Conservation (phyloP, 805 yeast genomes). For the Candida xyloterini region DNA sequence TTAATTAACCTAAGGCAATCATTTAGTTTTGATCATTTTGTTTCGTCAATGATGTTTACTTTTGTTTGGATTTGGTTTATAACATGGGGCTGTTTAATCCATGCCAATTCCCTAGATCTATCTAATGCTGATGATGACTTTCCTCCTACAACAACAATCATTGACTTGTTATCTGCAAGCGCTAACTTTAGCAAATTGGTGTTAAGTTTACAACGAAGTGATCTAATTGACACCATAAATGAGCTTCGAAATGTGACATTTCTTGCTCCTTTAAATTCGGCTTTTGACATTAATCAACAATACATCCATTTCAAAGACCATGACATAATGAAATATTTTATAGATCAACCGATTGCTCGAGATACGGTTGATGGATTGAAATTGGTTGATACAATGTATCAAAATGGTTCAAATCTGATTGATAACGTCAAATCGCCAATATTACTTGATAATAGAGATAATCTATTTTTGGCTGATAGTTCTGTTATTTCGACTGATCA, state of each 20-base stretch:
- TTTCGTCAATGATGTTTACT: not conserved
- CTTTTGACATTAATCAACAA: conserved; percentile 40
- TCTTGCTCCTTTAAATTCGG: conserved; percentile 80
- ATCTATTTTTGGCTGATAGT: conserved; percentile 35
- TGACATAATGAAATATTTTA: conserved; percentile 32
- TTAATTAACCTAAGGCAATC: not conserved
- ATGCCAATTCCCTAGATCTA: not conserved
- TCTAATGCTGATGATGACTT: conserved; percentile 19
- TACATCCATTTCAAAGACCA: conserved; percentile 13
- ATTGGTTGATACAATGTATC: conserved; percentile 24
- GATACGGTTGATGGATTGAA: conserved; percentile 30
- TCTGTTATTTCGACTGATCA: conserved; percentile 56
- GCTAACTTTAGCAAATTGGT: conserved; percentile 66
- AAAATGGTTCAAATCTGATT: conserved; percentile 21
- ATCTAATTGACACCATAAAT: conserved; percentile 61
- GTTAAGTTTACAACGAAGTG: conserved; percentile 57
- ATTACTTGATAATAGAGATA: conserved; percentile 33
- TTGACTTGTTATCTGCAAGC: conserved; percentile 67
- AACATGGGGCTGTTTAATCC: not conserved
- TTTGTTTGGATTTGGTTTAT: not conserved
- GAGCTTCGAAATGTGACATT: conserved; percentile 60
- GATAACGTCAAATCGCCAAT: conserved; percentile 31
- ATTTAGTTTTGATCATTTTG: not conserved
- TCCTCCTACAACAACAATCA: conserved; percentile 42
- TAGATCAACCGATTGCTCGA: conserved; percentile 32